Evolutionary conservation across 495 filamentous ascomycete genomes (phyloP), one percentile per base, ranked within the genome.

Genomic region (Annulohypoxylon stygium): DNA sequence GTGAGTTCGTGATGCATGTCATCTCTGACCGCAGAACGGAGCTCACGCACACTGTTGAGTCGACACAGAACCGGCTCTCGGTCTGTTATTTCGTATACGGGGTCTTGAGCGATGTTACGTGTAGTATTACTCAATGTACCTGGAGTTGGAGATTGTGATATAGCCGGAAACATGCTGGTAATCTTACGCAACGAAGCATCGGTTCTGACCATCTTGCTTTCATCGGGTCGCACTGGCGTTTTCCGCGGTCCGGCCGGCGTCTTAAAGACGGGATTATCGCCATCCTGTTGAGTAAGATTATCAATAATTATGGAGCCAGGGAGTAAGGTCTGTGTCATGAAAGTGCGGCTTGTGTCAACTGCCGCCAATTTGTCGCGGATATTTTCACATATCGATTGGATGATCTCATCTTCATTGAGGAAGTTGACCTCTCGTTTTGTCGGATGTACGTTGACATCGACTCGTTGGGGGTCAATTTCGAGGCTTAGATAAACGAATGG

Each of bases 371-470:
- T 92, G 11, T 88, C 85, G 51, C 93, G 88, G 57, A 98, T 91
- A 58, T 93, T 90, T 67, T 90, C 87, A 81, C 94, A 97, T 33
- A 99, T 90, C 53, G 86, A 88, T 75, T 97, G 93, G 67, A 97
- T 92, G 61, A 98, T 97, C 73, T 98, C 96, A 73, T 98, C 97
- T 78, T 99, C 97, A 70, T 98, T 97, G 3, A 99, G 86, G 78
- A 99, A 98, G 78, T 98, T 97, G 33, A 99, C 97, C 79, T 99
- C 97, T 58, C 95, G 88, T 78, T 99, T 99, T 2, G 97, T 98
- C 4, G 97, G 97, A 78, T 99, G 97, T 0, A 99, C 90, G 75
- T 99, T 99, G 76, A 99, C 97, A 80, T 99, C 97, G 2, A 99
- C 93, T 12, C 95, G 88, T 43, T 92, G 88, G 8, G 97, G 96